Evolutionary conservation across 495 filamentous ascomycete species (phyloP).

Genomic region (Penicillium cosmopolitanum): DNA sequence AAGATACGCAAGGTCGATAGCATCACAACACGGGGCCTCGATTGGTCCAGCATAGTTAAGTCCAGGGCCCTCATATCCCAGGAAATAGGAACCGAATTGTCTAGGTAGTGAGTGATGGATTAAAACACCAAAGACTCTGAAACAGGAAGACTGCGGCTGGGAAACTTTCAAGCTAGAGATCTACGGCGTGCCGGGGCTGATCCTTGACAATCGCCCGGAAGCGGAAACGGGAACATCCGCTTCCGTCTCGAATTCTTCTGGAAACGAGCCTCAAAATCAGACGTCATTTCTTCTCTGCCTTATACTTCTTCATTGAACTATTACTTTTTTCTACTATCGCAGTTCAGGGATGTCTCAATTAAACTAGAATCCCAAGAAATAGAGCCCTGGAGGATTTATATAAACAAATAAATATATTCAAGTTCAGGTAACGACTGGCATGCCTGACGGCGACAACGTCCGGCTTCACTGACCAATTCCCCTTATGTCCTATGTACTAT

Average conservation of each 20-base stretch:
- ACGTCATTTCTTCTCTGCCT: too few species aligned
- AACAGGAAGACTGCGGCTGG: neutral
- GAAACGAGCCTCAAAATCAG: too few species aligned
- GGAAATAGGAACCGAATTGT: neutral
- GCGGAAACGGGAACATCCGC: neutral
- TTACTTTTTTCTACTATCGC: too few species aligned
- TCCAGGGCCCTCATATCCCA: too few species aligned
- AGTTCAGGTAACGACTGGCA: neutral
- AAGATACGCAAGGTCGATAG: too few species aligned
- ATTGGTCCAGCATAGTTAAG: too few species aligned
- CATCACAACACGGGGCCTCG: too few species aligned
- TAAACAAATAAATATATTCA: neutral
- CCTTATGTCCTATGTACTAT: neutral
- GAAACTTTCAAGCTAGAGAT: neutral
- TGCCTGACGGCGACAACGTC: constrained; percentile 8
- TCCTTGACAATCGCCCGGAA: neutral
- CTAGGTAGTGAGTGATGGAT: neutral
- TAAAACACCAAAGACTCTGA: neutral
- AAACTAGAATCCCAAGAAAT: neutral
- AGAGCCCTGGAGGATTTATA: neutral
- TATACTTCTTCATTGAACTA: neutral
- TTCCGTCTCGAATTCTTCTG: too few species aligned
- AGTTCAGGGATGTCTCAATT: too few species aligned
- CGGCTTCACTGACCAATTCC: neutral
- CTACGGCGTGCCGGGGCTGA: neutral